Conservation (phyloP, 2,329 filamentous ascomycete species). For the Leptographium wingfieldii region DNA sequence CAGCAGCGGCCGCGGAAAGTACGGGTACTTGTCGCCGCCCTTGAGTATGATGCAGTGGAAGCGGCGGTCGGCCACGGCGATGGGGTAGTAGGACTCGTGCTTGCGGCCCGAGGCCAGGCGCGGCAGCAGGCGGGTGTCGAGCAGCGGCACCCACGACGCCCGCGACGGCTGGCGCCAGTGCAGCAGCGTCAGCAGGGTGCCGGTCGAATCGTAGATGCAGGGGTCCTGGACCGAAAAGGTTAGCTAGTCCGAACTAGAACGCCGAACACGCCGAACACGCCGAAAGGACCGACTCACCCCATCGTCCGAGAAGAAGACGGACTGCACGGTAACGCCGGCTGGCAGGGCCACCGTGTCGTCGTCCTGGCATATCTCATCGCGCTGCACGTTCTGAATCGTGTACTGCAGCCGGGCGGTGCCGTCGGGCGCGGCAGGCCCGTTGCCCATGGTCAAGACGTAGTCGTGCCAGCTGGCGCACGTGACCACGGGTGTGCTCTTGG, state of each 20-base stretch:
- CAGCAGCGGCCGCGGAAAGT: conserved; percentile 79
- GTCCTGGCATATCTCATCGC: conserved; percentile 87
- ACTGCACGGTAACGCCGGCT: conserved; percentile 59
- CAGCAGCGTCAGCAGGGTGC: conserved; percentile 73
- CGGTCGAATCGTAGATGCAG: conserved; percentile 89
- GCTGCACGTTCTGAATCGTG: conserved; percentile 87
- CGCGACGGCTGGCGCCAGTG: conserved; percentile 83
- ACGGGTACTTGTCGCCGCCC: conserved; percentile 82
- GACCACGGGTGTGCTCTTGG: conserved; percentile 81
- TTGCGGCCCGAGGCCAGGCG: conserved; percentile 77
- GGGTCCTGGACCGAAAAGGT: conserved; percentile 50
- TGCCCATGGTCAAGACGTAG: conserved; percentile 92
- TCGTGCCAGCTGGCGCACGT: conserved; percentile 91
- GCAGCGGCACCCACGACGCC: conserved; percentile 80
- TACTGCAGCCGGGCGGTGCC: conserved; percentile 72
- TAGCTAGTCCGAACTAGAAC: neutral
- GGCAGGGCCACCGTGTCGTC: conserved; percentile 84
- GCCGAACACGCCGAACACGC: no score
- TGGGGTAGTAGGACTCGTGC: conserved; percentile 84
- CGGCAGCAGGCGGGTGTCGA: conserved; percentile 75
- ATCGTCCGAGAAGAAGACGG: conserved; percentile 80
- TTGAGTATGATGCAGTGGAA: conserved; percentile 99
- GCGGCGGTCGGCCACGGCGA: conserved; percentile 79
- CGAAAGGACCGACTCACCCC: conserved; percentile 47
- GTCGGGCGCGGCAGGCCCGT: conserved; percentile 70